Evolutionary conservation across 208 protist genomes (phyloP), one percentile per base, ranked within the genome.

Genomic region (Crithidia acanthocephali): DNA sequence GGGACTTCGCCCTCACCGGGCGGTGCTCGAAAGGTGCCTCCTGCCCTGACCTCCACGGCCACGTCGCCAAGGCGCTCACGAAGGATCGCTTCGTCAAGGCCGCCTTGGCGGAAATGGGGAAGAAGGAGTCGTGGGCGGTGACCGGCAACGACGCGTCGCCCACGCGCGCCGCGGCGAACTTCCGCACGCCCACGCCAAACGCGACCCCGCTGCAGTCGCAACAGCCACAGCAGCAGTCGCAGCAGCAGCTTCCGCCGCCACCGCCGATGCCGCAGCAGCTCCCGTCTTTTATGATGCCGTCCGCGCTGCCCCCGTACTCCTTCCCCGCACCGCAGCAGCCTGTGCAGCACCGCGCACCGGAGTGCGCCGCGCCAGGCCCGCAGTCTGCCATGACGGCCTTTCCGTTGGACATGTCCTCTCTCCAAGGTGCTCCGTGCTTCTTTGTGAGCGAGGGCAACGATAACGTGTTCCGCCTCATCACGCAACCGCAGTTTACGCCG

Each of bases 1-100:
- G 74, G 73, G 82, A 87, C 51, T 87, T 82, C 32, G 79, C 82
- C 7, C 65, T 87, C 23, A 87, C 78, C 3, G 82, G 82, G 25
- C 69, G 72, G 11, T 87, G 82, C 60, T 71, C 70, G 2, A 72
- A 64, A 1, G 82, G 82, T 25, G 73, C 65, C 22, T 66, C 82
- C 11, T 87, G 82, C 48, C 66, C 62, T 0, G 73, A 84, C 56
- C 60, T 87, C 1, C 83, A 87, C 66, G 79, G 79, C 62, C 62
- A 80, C 44, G 68, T 84, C 33, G 79, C 68, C 28, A 84, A 84
- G 68, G 77, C 79, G 0, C 72, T 84, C 22, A 84, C 83, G 4
- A 87, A 87, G 53, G 77, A 87, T 50, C 73, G 79, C 11, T 75
- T 76, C 18, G 68, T 87, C 42, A 79, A 73, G 55, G 37, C 68